Conservation (phyloP, 1,139 yeast genomes). For the Hyphopichia buzzinii region DNA sequence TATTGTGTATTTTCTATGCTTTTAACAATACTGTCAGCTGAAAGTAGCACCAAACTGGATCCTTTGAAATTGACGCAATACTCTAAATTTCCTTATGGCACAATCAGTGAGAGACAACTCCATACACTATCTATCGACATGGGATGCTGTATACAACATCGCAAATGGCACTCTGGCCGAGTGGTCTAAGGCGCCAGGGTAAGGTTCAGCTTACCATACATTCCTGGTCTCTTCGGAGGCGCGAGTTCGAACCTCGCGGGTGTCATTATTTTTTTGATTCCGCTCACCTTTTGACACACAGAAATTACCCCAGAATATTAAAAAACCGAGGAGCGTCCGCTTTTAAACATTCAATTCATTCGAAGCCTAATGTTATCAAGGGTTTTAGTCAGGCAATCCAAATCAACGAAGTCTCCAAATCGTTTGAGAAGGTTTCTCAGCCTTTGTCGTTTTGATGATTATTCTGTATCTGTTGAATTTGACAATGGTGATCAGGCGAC, state of each 20-base stretch:
- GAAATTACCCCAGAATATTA: constrained; percentile 9
- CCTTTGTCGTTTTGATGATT: constrained; percentile 13
- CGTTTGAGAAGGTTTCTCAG: constrained; percentile 3
- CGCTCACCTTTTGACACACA: not conserved
- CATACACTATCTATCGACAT: no score
- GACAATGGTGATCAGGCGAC: constrained; percentile 28
- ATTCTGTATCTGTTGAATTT: constrained; percentile 19
- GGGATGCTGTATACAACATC: no score
- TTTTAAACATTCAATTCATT: constrained; percentile 16
- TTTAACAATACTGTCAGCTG: no score
- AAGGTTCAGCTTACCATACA: constrained; percentile 7
- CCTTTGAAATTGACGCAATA: no score
- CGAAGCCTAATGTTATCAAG: not conserved
- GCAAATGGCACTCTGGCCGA: constrained; percentile 6
- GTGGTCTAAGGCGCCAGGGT: constrained; percentile 8
- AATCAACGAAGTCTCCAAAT: not conserved
- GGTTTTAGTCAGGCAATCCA: not conserved
- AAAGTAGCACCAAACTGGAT: no score
- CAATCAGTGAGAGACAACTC: no score
- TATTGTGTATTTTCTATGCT: no score
- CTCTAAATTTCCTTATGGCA: no score
- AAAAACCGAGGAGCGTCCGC: constrained; percentile 11
- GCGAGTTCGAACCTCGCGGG: constrained; percentile 59
- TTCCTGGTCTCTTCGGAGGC: constrained; percentile 58
- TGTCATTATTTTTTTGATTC: constrained; percentile 28